Percentiles rank a stretch among this genome's conserved stretches.
These are phyloP conservation scores for Solanum verrucosum DNA, from an alignment of 257 asterid genomes.

Conservation along the genomic window DNA sequence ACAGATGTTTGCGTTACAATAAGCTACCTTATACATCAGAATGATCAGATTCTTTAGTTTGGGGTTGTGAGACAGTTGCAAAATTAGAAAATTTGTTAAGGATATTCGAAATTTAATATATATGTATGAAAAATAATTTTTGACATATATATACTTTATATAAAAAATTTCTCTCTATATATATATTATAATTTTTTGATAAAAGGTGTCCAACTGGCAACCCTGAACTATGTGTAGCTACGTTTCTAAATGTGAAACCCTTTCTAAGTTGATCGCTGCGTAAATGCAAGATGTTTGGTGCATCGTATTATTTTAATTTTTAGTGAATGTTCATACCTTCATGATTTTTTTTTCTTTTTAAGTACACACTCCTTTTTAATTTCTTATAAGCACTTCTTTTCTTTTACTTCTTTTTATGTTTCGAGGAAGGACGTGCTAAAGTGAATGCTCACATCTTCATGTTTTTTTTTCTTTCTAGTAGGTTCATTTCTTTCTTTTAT, in stretches of 20 bases:
- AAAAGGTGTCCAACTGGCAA: neutral
- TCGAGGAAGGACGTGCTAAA: neutral
- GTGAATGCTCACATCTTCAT: neutral
- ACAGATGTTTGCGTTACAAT: neutral
- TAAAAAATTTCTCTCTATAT: no score
- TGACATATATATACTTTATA: no score
- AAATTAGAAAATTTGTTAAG: no score
- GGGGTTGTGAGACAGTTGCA: neutral
- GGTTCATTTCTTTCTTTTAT: neutral
- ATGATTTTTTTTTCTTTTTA: neutral
- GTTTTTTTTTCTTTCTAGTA: neutral
- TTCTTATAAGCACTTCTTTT: neutral
- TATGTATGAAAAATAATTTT: neutral
- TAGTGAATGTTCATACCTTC: neutral
- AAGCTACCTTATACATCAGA: neutral
- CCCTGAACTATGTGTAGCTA: no score
- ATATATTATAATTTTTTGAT: no score
- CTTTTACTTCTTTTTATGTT: neutral
- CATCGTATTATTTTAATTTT: neutral
- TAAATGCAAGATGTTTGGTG: neutral
- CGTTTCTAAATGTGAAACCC: no score
- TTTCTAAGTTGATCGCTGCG: no score
- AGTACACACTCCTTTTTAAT: neutral
- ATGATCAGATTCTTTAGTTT: neutral
- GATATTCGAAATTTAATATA: no score